phyloP scores from a whole-genome alignment of 1,284 basidiomycete genomes.

The Cutaneotrichosporon sp. region DNA sequence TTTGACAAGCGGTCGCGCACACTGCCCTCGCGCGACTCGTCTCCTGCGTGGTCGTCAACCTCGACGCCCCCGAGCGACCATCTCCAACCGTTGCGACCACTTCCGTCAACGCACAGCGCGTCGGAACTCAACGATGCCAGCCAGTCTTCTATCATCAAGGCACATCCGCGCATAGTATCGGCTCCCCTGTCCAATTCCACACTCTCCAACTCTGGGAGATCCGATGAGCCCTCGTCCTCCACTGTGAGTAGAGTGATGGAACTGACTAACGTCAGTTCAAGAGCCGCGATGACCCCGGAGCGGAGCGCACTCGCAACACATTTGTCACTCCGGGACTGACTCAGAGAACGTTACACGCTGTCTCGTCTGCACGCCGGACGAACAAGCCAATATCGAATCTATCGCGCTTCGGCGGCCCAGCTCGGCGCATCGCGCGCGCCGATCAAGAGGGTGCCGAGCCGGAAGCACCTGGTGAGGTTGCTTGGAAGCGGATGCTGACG shows the following conservation, averaged over 20 bases:
- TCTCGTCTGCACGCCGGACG: slow-evolving; percentile 36
- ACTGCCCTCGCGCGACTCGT: slow-evolving; percentile 31
- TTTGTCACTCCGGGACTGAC: slow-evolving; percentile 39
- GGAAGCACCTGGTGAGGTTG: neutral
- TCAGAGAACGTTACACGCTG: slow-evolving; percentile 32
- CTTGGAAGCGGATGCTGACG: neutral
- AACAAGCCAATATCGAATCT: slow-evolving; percentile 30
- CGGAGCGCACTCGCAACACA: neutral
- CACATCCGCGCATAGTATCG: slow-evolving; percentile 2
- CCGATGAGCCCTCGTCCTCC: neutral
- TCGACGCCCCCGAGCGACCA: slow-evolving; percentile 32
- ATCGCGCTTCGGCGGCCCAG: slow-evolving; percentile 48
- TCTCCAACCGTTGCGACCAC: neutral
- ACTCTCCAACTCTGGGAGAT: neutral
- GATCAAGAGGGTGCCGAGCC: neutral
- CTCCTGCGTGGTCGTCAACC: slow-evolving; percentile 30
- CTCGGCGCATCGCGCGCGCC: slow-evolving; percentile 32
- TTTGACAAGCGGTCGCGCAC: neutral
- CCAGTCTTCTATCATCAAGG: neutral
- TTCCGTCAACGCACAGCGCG: neutral
- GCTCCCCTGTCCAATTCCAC: slow-evolving; percentile 3
- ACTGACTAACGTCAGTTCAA: neutral
- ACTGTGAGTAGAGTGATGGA: neutral
- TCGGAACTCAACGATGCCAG: neutral
- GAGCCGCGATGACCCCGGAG: neutral